Evolutionary conservation across 2,329 filamentous ascomycete genomes (phyloP).

Genomic region (Stachybotrys elegans): DNA sequence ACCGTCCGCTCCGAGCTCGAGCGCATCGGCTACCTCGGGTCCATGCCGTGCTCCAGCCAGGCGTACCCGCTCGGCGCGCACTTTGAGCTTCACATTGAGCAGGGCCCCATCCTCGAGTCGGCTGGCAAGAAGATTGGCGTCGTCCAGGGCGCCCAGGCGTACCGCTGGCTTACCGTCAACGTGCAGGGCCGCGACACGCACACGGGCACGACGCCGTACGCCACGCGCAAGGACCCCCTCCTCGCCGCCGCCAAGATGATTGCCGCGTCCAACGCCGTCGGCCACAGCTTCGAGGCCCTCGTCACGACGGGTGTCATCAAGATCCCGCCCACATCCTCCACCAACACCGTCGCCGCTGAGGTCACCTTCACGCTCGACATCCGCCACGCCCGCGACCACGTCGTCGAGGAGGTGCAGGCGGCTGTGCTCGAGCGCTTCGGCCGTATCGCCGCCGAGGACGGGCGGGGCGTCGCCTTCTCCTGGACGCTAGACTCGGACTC

Average conservation of each 20-base stretch:
- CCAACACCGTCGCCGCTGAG: slow-evolving; percentile 64
- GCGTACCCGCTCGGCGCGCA: slow-evolving; percentile 63
- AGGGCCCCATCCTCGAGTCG: slow-evolving; percentile 67
- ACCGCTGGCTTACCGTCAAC: slow-evolving; percentile 24
- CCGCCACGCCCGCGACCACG: slow-evolving; percentile 49
- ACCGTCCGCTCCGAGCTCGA: slow-evolving; percentile 47
- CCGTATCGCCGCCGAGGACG: slow-evolving; percentile 17
- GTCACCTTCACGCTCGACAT: slow-evolving; percentile 65
- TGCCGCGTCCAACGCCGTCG: slow-evolving; percentile 19
- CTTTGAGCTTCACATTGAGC: slow-evolving; percentile 80
- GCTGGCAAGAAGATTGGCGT: slow-evolving; percentile 21
- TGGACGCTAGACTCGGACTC: slow-evolving; percentile 58
- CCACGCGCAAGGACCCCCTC: slow-evolving; percentile 26
- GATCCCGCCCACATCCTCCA: slow-evolving; percentile 56
- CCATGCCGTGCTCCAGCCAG: slow-evolving; percentile 17
- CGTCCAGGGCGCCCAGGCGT: slow-evolving; percentile 26
- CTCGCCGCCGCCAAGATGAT: slow-evolving; percentile 30
- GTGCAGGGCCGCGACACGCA: slow-evolving; percentile 24
- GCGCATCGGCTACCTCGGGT: slow-evolving; percentile 65
- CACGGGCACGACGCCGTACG: slow-evolving; percentile 25
- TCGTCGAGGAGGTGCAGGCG: slow-evolving; percentile 40
- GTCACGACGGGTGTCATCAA: slow-evolving; percentile 25
- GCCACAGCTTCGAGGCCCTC: slow-evolving; percentile 18
- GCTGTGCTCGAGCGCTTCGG: slow-evolving; percentile 17
- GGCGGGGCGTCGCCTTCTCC: slow-evolving; percentile 38